These are phyloP conservation scores for Arxiozyma slooffiae DNA, from an alignment of 1,139 yeast genomes.

Conservation along the genomic window DNA sequence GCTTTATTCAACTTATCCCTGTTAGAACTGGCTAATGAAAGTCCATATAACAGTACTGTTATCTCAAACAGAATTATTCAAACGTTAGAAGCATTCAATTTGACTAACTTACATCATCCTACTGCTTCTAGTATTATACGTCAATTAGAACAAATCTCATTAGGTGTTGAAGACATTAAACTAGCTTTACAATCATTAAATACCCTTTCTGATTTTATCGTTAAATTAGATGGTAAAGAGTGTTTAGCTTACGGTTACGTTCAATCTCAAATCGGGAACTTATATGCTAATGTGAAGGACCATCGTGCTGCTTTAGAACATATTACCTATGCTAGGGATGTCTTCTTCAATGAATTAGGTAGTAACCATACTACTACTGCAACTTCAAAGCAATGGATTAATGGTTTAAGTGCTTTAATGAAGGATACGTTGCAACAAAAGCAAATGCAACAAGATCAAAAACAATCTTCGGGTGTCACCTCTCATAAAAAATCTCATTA, in stretches of 20 bases:
- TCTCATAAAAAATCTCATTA: constrained; percentile 8
- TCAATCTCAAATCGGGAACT: constrained; percentile 44
- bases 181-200: constrained; percentile 44
- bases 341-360: constrained; percentile 46
- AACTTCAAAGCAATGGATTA: constrained; percentile 48
- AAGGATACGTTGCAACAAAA: constrained; percentile 24
- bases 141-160: constrained; percentile 46
- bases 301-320: constrained; percentile 47
- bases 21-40: constrained; percentile 54
- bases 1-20: constrained; percentile 67
- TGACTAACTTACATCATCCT: constrained; percentile 55
- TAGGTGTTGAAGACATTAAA: constrained; percentile 31
- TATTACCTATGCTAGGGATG: constrained; percentile 53
- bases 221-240: constrained; percentile 43
- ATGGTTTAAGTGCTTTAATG: constrained; percentile 32
- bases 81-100: constrained; percentile 39
- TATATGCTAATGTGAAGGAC: constrained; percentile 45
- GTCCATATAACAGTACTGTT: constrained; percentile 52
- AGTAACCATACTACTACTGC: constrained; percentile 28
- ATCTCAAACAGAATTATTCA: constrained; percentile 52
- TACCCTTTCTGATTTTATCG: constrained; percentile 40
- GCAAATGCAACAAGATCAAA: constrained; percentile 20
- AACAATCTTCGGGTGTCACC: constrained; percentile 9
- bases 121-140: constrained; percentile 58
- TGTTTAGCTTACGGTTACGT: constrained; percentile 57